Percentiles rank a stretch among this genome's conserved stretches.
Conservation (phyloP, 108 stramenopile species). For the Pseudonitzschia pungens region DNA sequence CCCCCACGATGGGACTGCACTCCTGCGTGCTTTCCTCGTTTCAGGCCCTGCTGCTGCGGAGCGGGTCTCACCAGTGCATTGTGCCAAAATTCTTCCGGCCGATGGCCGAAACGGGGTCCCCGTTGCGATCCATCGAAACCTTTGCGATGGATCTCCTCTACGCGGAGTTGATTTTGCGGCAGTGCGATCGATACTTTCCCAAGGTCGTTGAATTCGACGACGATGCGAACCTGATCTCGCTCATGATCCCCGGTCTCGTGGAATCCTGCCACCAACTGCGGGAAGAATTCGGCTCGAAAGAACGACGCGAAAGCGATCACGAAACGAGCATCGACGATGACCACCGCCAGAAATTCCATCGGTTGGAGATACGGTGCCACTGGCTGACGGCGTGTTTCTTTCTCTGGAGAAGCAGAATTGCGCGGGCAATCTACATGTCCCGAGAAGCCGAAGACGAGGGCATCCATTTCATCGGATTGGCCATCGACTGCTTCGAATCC, state of each 20-base stretch:
- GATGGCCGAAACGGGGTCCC: conserved; percentile 10
- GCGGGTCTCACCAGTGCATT: conserved; percentile 16
- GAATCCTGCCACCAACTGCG: conserved; percentile 20
- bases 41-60: conserved; percentile 22
- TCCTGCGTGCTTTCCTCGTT: conserved; percentile 57
- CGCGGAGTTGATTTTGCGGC: conserved; percentile 67
- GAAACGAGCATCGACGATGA: neutral
- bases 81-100: conserved; percentile 24
- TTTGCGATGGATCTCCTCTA: conserved; percentile 71
- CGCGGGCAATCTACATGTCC: conserved; percentile 41
- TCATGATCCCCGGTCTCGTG: conserved; percentile 57
- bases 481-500: conserved; percentile 35
- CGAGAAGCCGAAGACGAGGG: conserved; percentile 58
- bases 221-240: conserved; percentile 49
- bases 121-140: conserved; percentile 24
- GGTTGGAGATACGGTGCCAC: conserved; percentile 51
- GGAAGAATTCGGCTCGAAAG: conserved; percentile 25
- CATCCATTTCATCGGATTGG: conserved; percentile 50
- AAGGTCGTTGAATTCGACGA: conserved; percentile 41
- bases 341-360: conserved; percentile 2
- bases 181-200: conserved; percentile 51
- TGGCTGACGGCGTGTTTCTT: conserved; percentile 72
- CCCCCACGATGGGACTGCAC: conserved; percentile 44
- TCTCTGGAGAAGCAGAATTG: conserved; percentile 63
- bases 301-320: conserved; percentile 1